Evolutionary conservation across 345 rosid species (phyloP).

Genomic region (Rhodamnia argentea): DNA sequence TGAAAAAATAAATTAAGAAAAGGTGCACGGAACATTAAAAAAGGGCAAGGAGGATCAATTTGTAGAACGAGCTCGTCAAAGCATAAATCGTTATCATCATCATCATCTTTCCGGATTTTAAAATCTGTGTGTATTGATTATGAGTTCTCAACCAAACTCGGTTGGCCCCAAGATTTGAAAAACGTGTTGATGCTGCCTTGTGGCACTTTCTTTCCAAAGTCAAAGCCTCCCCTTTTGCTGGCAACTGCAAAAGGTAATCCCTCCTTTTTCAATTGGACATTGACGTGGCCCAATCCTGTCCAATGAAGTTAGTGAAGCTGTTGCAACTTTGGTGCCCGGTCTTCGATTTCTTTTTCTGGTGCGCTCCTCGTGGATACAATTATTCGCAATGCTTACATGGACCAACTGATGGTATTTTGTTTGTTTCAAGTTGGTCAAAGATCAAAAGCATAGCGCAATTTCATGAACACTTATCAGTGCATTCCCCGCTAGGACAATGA

Average conservation of each 20-base stretch:
- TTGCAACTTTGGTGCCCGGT: neutral
- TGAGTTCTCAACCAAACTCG: neutral
- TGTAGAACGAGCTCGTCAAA: neutral
- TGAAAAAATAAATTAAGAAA: too few relatives aligned
- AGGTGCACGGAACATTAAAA: neutral
- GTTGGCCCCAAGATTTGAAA: neutral
- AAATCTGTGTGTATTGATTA: neutral
- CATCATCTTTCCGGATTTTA: neutral
- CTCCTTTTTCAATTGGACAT: neutral
- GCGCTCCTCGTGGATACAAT: neutral
- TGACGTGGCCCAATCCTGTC: conserved; percentile 4
- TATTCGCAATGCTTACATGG: neutral
- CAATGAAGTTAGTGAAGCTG: neutral
- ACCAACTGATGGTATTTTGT: neutral
- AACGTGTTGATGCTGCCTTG: neutral
- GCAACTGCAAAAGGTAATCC: neutral
- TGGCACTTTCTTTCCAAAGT: neutral
- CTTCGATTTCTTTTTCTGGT: neutral
- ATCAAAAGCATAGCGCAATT: neutral
- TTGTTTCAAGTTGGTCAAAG: neutral
- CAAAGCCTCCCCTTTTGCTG: neutral
- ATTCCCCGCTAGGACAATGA: neutral
- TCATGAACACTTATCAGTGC: neutral
- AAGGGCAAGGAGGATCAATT: neutral
- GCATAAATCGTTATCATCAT: neutral